Conservation (phyloP, 306 rosid genomes). For the Potentilla sterilis region DNA sequence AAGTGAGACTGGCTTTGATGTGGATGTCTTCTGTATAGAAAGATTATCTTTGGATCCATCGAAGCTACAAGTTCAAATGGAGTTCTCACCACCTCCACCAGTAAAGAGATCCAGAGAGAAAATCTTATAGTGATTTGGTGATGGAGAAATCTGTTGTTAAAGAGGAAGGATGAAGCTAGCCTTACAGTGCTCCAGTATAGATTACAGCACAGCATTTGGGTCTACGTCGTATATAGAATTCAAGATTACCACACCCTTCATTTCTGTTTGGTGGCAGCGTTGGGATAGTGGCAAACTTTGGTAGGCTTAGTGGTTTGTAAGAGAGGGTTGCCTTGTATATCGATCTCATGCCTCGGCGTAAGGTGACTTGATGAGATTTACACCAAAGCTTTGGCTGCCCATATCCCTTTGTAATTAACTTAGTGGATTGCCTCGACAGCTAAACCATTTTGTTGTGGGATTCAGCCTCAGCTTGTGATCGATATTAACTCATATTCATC, state of each 20-base stretch:
- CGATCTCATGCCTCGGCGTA: not conserved
- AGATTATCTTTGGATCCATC: conserved; percentile 63
- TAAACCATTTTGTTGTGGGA: not conserved
- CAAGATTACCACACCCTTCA: not conserved
- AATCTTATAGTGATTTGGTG: conserved; percentile 8
- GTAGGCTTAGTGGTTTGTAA: not conserved
- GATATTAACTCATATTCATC: not conserved
- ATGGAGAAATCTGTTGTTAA: not conserved
- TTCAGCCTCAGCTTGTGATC: not conserved
- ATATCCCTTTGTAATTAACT: not conserved
- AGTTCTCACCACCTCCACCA: conserved; percentile 29
- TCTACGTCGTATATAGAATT: conserved; percentile 2
- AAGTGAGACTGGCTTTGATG: conserved; percentile 49
- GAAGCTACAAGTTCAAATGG: conserved; percentile 59
- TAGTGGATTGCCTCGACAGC: not conserved
- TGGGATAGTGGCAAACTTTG: not conserved
- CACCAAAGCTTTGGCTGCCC: not conserved
- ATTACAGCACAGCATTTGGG: not conserved
- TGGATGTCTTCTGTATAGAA: conserved; percentile 64
- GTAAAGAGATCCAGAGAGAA: conserved; percentile 28
- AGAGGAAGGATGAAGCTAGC: conserved; percentile 11
- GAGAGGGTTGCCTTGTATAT: not conserved
- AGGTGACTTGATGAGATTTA: not conserved
- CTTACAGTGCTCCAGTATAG: conserved; percentile 2
- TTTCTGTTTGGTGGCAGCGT: not conserved